Evolutionary conservation across 73 alveolate genomes (phyloP).

Genomic region (Halteria grandinella): DNA sequence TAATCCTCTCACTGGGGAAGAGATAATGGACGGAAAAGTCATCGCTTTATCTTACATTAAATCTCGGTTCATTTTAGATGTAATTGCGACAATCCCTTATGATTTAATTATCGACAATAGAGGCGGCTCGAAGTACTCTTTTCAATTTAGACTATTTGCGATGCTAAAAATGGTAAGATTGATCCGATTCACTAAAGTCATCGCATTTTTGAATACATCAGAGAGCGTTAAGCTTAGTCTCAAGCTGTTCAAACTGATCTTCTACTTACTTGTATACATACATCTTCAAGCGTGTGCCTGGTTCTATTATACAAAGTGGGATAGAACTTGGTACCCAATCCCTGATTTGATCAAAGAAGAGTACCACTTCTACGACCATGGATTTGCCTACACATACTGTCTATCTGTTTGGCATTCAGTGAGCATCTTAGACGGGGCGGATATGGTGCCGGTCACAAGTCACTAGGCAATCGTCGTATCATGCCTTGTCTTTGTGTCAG

Average conservation of each 20-base stretch:
- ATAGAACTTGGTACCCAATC: constrained; percentile 68
- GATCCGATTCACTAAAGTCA: constrained; percentile 60
- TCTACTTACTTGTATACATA: constrained; percentile 56
- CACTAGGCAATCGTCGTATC: constrained; percentile 28
- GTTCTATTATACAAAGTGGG: constrained; percentile 50
- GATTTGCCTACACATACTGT: constrained; percentile 16
- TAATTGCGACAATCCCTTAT: constrained; percentile 67
- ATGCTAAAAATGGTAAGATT: constrained; percentile 65
- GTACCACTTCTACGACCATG: constrained; percentile 22
- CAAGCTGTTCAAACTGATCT: constrained; percentile 50
- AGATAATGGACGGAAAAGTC: constrained; percentile 28
- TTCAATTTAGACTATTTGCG: constrained; percentile 48
- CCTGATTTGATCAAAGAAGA: constrained; percentile 28
- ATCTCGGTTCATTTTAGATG: constrained; percentile 63
- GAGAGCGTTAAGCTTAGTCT: constrained; percentile 58
- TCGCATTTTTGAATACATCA: constrained; percentile 46
- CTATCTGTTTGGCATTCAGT: constrained; percentile 62
- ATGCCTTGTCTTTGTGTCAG: constrained; percentile 52
- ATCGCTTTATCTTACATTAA: constrained; percentile 53
- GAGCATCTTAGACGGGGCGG: constrained; percentile 66
- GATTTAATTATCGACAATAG: constrained; percentile 30
- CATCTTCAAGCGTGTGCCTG: constrained; percentile 75
- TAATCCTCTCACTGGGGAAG: constrained; percentile 69
- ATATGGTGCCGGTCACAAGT: constrained; percentile 36
- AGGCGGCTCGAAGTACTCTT: too few species aligned